Base-by-base conservation (phyloP, 306 rosid species). In the Pyrus betulifolia region DNA sequence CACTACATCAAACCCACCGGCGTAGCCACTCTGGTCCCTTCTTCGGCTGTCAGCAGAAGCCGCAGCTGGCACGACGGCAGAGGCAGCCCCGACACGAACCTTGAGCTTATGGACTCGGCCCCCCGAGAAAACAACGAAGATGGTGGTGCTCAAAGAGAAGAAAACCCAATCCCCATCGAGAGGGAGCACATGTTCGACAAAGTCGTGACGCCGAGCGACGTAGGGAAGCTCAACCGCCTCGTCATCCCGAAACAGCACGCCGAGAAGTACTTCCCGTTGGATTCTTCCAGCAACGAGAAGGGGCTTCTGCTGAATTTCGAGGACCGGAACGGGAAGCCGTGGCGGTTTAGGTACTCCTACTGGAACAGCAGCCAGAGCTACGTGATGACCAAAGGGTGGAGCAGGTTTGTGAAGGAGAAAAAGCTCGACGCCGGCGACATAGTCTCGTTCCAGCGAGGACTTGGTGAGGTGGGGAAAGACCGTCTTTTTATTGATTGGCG, bases 351-450 rank as follows among this genome's bases (percentile, higher is more conserved):
- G 38, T 94, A 94, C 87, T 92, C 97, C 0, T 94, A 94, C 80
- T 94, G 98, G 98, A 94, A 92, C 81, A 91, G 97, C 69, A 92
- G 97, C 85, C 98, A 94, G 83, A 94, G 98, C 85, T 94, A 94
- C 78, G 98, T 94, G 54, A 94, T 94, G 98, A 94, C 98, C 11
- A 94, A 94, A 66, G 98, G 98, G 0, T 94, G 98, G 98, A 91
- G 97, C 72, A 89, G 98, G 2, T 94, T 94, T 17, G 98, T 94
- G 1, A 92, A 94, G 51, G 98, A 94, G 82, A 94, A 94, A 76
- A 88, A 88, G 79, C 96, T 94, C 14, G 96, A 90, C 28, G 96
- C 98, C 4, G 97, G 98, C 0, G 98, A 94, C 82, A 82, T 88
- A 33, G 98, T 94, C 2, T 94, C 98, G 0, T 94, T 94, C 71